A percentile compares a stretch with the other conserved stretches of the same genome.
phyloP scores from a whole-genome alignment of 2,329 filamentous ascomycete genomes.

The Pseudofabraea citricarpa region DNA sequence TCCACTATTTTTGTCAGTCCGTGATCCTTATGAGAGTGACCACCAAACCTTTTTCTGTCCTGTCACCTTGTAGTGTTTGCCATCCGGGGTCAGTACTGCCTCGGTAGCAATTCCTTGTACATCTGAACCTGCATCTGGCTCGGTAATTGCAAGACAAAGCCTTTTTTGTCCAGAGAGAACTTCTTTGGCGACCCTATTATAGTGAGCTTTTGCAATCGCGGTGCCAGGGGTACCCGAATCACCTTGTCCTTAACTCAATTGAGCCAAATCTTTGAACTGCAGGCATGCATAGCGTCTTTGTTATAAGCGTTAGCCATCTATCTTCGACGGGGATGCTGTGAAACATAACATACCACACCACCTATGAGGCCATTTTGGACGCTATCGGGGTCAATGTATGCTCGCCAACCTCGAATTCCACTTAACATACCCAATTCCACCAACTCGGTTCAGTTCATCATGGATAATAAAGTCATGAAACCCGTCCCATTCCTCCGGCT shows the following conservation, averaged over 20 bases:
- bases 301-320: constrained; percentile 23
- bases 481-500: constrained; percentile 28
- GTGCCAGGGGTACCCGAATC: background rate
- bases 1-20: constrained; percentile 49
- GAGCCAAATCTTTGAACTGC: background rate
- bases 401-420: background rate
- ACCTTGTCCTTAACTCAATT: constrained; percentile 17
- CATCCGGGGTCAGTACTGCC: constrained; percentile 55
- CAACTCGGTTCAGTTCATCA: constrained; percentile 28
- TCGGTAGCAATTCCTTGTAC: constrained; percentile 68
- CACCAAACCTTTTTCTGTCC: constrained; percentile 30
- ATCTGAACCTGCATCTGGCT: constrained; percentile 67
- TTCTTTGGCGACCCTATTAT: constrained; percentile 41
- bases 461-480: constrained; percentile 32
- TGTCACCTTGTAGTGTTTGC: constrained; percentile 41
- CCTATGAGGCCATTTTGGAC: constrained; percentile 4
- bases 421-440: background rate
- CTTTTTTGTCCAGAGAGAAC: constrained; percentile 60
- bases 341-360: background rate
- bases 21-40: background rate
- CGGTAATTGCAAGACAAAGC: constrained; percentile 71
- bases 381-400: too few relatives aligned
- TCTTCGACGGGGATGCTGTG: background rate
- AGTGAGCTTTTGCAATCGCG: constrained; percentile 17
- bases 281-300: constrained; percentile 10